phyloP scores from a whole-genome alignment of 1,284 basidiomycete genomes.

The Ustilago tritici region DNA sequence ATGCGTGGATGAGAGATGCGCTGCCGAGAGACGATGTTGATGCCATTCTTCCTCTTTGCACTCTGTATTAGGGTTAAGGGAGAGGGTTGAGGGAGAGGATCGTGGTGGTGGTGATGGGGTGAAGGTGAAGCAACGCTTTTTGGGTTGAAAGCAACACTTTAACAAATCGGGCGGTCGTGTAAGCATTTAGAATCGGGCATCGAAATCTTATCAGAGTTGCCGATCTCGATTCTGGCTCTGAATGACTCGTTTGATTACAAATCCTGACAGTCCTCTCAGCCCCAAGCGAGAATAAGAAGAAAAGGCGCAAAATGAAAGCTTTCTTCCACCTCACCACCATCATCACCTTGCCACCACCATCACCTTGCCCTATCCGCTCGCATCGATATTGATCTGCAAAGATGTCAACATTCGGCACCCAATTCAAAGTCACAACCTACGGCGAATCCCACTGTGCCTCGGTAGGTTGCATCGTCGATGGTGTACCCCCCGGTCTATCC shows the following conservation, averaged over 20 bases:
- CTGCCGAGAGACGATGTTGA: slow-evolving; percentile 37
- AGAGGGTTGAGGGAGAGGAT: too few relatives aligned
- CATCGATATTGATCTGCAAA: neutral
- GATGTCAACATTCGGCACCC: slow-evolving; percentile 92
- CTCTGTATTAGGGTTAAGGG: too few relatives aligned
- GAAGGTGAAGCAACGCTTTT: too few relatives aligned
- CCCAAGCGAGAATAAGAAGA: too few relatives aligned
- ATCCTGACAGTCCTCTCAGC: too few relatives aligned
- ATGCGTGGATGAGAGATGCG: slow-evolving; percentile 27
- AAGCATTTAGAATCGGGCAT: too few relatives aligned
- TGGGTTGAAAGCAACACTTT: too few relatives aligned
- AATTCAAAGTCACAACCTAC: slow-evolving; percentile 95
- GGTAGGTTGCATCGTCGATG: slow-evolving; percentile 97
- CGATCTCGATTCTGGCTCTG: too few relatives aligned
- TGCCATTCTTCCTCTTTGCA: slow-evolving; percentile 20
- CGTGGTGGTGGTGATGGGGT: too few relatives aligned
- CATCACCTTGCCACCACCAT: neutral
- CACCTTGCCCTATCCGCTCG: neutral
- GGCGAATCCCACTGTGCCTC: slow-evolving; percentile 98
- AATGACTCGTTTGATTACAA: too few relatives aligned
- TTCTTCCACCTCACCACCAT: neutral
- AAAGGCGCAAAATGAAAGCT: neutral
- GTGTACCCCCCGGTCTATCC: slow-evolving; percentile 90
- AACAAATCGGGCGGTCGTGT: too few relatives aligned
- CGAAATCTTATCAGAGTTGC: too few relatives aligned